Base-by-base conservation (phyloP, 2,329 filamentous ascomycete genomes). In the Neurospora sp. region DNA sequence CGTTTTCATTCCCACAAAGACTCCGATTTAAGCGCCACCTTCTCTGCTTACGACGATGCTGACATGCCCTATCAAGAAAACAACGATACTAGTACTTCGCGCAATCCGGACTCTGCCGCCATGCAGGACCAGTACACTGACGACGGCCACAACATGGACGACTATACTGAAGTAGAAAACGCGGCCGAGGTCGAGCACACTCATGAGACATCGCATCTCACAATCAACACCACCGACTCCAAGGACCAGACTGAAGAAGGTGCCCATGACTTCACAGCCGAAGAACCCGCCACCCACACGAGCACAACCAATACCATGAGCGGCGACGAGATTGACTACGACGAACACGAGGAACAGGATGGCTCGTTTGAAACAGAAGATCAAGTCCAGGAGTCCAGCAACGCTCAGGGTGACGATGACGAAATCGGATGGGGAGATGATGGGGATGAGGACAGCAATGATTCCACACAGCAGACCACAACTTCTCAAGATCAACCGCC, bases 341-440 rank as follows among this genome's bases (percentile, higher is more conserved):
- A 77, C 38, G 73, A 76, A 11, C 40, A 71, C 10, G 74, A 77
- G 41, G 70, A 46, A 15, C 69, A 77, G 52, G 76, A 75, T 33
- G 72, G 74, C 39, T 69, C 75, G 37, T 77, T 77, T 62, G 73
- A 71, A 11, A 66, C 72, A 36, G 76, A 68, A 46, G 62, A 66
- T 15, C 67, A 67, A 19, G 39, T 36, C 36, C 67, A 71, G 15
- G 66, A 19, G 43, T 39, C 36, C 66, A 72, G n/a, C 67, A 68
- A 15, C 57, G 33, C 28, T 52, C 66, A 69, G 12, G 52, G 62
- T 15, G 67, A 74, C 3, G 70, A 71, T 36, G 75, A 80, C 67
- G 79, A 80, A 68, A 81, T 81, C 37, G 78, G 79, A 71, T 81
- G 79, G 79, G 77, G 79, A 37, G 77, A 79, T 33, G 78, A 79